Conservation (phyloP, 768 basidiomycete species). For the Rhodotorula toruloides region DNA sequence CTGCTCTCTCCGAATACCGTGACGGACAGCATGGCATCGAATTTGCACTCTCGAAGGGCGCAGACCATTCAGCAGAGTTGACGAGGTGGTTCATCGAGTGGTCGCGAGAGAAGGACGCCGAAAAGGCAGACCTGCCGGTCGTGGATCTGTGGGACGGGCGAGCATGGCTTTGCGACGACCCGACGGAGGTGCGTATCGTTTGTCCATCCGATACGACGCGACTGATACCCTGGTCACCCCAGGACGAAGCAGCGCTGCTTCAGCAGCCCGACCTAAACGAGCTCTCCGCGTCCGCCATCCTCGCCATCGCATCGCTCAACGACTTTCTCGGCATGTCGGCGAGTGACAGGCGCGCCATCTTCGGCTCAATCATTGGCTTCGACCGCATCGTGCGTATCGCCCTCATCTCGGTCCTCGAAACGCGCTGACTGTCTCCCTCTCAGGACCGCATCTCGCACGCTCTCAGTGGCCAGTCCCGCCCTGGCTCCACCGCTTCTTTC, state of each 20-base stretch:
- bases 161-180: not conserved
- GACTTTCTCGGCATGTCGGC: not conserved
- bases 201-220: no score
- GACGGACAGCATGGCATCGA: not conserved
- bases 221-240: not conserved
- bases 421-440: not conserved
- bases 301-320: not conserved
- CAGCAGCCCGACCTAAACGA: conserved; percentile 1
- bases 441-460: not conserved
- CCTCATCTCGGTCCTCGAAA: not conserved
- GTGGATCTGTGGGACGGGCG: conserved; percentile 1
- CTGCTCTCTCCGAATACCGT: not conserved
- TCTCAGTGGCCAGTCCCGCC: no score
- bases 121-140: not conserved
- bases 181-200: not conserved
- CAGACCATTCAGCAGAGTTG: not conserved
- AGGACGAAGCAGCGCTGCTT: conserved; percentile 7
- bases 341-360: not conserved
- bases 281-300: not conserved
- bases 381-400: not conserved
- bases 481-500: no score
- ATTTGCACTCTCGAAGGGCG: not conserved
- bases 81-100: not conserved
- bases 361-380: not conserved
- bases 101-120: not conserved